Evolutionary conservation across 768 basidiomycete genomes (phyloP), one percentile per base, ranked within the genome.

Genomic region (Lentinula lateritia): DNA sequence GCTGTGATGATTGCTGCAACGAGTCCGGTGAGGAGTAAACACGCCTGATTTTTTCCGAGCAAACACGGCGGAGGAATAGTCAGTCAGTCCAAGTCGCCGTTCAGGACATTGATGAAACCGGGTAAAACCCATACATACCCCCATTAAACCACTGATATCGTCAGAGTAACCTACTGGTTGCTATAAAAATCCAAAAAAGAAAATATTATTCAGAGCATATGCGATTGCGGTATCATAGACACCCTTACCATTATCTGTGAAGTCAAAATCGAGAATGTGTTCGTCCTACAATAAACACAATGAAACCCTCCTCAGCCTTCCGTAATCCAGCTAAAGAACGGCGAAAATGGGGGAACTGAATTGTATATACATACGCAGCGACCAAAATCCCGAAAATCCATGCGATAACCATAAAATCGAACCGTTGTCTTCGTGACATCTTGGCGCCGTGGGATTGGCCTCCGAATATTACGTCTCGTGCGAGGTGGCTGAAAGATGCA

Each of bases 91-190:
- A 23, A 23, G 23, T 23, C 23, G 23, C 23, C 23, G 3, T 23
- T 23, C 23, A 23, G 23, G 23, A 23, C 23, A 23, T 23, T 23
- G 15, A 28, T 10, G 38, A 43, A 12, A 23, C 23, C 16, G 13
- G 6, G 9, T n/a, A 39, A 42, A 45, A 41, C 38, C 12, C 38
- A 8, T 38, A 59, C 63, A 34, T n/a, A 81, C 83, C 41, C 90
- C 88, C 74, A 93, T 74, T 41, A 92, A 76, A 6, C 92, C 92
- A 38, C 86, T 79, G n/a, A 73, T 78, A 61, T 83, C 79, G 32
- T 81, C 74, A 0, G 85, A 82, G 71, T 94, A 94, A 3, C 92
- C 91, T 35, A 78, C 77, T 16, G 92, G 92, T 73, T 82, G 72
- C 91, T 91, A 69, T 2, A 46, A 50, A 34, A 5, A 56, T 8